Conservation (phyloP, 108 stramenopile species). For the Parietichytrium sp. region DNA sequence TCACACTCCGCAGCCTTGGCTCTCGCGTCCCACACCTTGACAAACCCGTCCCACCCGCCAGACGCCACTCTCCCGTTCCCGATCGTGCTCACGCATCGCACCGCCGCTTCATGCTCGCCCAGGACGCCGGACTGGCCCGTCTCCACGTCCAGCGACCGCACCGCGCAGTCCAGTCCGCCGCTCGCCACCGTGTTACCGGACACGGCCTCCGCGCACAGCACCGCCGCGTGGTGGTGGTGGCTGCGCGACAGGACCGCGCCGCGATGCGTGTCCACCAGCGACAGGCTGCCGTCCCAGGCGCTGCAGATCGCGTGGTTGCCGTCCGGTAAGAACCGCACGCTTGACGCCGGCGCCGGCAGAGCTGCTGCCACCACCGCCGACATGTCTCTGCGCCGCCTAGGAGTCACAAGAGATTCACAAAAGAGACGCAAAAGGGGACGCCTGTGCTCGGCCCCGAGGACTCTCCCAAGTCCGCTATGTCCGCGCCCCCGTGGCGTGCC, state of each 20-base stretch:
- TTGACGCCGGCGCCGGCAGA: too few species aligned
- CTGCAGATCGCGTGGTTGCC: background rate
- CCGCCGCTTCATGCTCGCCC: background rate
- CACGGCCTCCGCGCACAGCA: background rate
- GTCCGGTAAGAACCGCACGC: background rate
- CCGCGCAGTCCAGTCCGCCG: conserved; percentile 7
- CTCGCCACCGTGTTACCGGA: background rate
- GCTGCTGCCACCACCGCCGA: too few species aligned
- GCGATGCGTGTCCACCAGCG: background rate
- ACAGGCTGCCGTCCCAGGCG: conserved; percentile 26
- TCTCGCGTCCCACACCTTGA: background rate
- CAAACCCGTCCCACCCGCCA: conserved; percentile 1
- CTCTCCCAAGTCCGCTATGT: too few species aligned
- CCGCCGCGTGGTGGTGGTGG: background rate
- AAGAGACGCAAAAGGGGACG: too few species aligned
- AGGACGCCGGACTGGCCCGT: background rate
- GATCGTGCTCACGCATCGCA: background rate
- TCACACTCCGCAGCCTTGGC: background rate
- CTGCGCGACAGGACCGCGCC: background rate
- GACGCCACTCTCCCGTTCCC: background rate
- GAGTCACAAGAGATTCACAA: too few species aligned
- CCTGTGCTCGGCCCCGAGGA: too few species aligned
- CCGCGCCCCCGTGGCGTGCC: too few species aligned
- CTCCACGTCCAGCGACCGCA: background rate
- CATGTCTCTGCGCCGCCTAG: too few species aligned